Conservation (phyloP, 140 eudicot genomes). For the Ambrosia hybrid region DNA sequence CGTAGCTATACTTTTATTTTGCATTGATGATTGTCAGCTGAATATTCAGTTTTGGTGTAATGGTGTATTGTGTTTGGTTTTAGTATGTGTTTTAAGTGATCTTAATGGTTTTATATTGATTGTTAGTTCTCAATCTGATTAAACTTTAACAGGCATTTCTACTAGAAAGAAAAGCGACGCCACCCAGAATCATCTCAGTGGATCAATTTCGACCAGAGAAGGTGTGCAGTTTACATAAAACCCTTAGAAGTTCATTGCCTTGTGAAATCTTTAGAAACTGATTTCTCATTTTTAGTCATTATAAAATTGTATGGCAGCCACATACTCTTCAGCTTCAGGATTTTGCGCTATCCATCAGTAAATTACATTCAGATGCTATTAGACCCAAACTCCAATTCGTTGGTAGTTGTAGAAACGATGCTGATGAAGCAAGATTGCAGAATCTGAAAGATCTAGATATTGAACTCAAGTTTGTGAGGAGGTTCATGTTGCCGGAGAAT, state of each 20-base stretch:
- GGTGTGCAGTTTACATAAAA: conserved; percentile 52
- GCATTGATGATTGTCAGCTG: conserved; percentile 6
- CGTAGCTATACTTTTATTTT: conserved; percentile 5
- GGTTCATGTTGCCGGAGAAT: too few species aligned
- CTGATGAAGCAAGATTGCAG: conserved; percentile 87
- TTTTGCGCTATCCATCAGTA: conserved; percentile 64
- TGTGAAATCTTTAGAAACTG: conserved; percentile 20
- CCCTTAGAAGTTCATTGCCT: conserved; percentile 25
- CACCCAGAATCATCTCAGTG: conserved; percentile 72
- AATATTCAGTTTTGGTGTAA: not conserved
- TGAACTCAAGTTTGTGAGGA: conserved; percentile 32
- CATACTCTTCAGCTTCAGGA: conserved; percentile 89
- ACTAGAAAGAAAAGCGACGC: conserved; percentile 54
- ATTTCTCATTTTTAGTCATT: conserved; percentile 2
- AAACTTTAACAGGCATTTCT: conserved; percentile 67
- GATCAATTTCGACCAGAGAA: conserved; percentile 99
- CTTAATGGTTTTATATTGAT: not conserved
- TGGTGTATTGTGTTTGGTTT: not conserved
- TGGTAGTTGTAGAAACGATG: conserved; percentile 94
- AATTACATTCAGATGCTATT: conserved; percentile 45
- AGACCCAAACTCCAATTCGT: conserved; percentile 88
- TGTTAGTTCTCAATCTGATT: conserved; percentile 19
- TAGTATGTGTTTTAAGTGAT: not conserved
- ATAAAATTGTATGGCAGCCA: conserved; percentile 48
- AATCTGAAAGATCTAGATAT: conserved; percentile 68